Evolutionary conservation across 106 monocot genomes (phyloP).

Genomic region (Ottelia alismoides): DNA sequence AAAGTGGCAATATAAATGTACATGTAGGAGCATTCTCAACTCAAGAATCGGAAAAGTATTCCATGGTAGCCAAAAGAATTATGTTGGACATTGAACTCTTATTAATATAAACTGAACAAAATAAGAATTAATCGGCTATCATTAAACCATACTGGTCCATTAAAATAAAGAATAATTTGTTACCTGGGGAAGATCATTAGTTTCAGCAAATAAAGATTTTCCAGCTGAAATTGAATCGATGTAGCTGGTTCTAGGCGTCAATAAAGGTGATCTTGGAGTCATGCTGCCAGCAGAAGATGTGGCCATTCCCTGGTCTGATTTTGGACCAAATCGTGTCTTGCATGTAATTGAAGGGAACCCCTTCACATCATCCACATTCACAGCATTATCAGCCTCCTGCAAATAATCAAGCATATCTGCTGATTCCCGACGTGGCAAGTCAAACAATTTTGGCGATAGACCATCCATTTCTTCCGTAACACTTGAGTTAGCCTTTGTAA

Average conservation of each 20-base stretch:
- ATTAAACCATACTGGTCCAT: no score
- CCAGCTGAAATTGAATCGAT: slow-evolving; percentile 82
- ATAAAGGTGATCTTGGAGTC: slow-evolving; percentile 86
- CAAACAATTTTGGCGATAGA: slow-evolving; percentile 75
- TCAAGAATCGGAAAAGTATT: no score
- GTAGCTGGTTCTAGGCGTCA: slow-evolving; percentile 67
- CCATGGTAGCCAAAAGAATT: no score
- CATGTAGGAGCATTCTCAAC: no score
- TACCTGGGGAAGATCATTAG: slow-evolving; percentile 91
- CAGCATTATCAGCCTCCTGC: slow-evolving; percentile 58
- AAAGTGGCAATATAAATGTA: no score
- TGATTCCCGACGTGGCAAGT: slow-evolving; percentile 71
- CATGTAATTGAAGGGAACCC: slow-evolving; percentile 71
- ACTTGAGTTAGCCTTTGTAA: slow-evolving; percentile 53
- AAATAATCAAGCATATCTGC: slow-evolving; percentile 87
- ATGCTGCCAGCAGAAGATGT: slow-evolving; percentile 91
- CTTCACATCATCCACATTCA: slow-evolving; percentile 70
- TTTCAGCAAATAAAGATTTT: slow-evolving; percentile 56
- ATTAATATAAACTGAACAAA: no score
- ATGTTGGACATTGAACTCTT: no score
- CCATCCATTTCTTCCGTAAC: slow-evolving; percentile 67
- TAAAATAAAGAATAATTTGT: no score
- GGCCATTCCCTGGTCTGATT: slow-evolving; percentile 87
- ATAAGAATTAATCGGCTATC: no score
- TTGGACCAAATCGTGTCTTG: slow-evolving; percentile 88